Evolutionary conservation across 176 grass and related monocot genomes (phyloP).

Genomic region (Cocos nucifera): DNA sequence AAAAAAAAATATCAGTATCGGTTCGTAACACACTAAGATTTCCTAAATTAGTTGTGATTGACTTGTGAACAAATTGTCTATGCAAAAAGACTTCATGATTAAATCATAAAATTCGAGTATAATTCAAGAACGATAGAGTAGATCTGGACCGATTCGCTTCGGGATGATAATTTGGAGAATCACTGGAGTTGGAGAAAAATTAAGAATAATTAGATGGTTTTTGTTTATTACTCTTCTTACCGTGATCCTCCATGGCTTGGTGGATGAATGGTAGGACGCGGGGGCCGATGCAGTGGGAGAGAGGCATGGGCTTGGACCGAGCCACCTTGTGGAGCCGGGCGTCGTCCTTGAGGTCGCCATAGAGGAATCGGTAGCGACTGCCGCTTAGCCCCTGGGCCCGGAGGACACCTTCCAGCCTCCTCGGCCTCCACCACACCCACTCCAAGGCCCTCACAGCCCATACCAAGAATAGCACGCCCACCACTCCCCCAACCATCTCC

Average conservation of each 20-base stretch:
- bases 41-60: too few relatives aligned
- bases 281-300: slow-evolving; percentile 39
- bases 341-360: slow-evolving; percentile 41
- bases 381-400: slow-evolving; percentile 56
- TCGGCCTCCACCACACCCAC: slow-evolving; percentile 34
- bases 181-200: too few relatives aligned
- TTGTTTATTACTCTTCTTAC: slow-evolving; percentile 8
- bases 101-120: too few relatives aligned
- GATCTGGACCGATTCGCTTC: too few relatives aligned
- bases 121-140: too few relatives aligned
- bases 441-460: slow-evolving; percentile 1
- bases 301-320: slow-evolving; percentile 42
- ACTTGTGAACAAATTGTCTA: too few relatives aligned
- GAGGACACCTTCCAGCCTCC: slow-evolving; percentile 30
- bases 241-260: slow-evolving; percentile 25
- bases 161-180: too few relatives aligned
- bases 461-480: slow-evolving; percentile 16
- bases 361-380: slow-evolving; percentile 32
- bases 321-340: slow-evolving; percentile 35
- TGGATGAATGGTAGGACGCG: slow-evolving; percentile 27
- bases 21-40: too few relatives aligned
- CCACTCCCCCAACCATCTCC: not conserved
- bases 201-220: too few relatives aligned
- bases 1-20: too few relatives aligned
- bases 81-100: too few relatives aligned